Conservation (phyloP, 371 early-diverging fungal genomes). For the Syncephalastrum contaminatum region DNA sequence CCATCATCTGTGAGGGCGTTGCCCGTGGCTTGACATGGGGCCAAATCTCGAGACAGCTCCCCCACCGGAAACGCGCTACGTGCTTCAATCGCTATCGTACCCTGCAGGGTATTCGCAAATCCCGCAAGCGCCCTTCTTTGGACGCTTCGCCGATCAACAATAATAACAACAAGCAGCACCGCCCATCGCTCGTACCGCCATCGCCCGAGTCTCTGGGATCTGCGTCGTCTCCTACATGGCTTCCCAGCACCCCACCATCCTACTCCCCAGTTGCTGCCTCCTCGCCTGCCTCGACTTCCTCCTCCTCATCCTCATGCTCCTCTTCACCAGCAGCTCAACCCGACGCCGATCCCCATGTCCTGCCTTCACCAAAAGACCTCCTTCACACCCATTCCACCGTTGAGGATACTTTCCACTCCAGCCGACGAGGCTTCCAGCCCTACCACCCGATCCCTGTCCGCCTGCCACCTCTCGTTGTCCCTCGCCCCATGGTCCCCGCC, state of each 20-base stretch:
- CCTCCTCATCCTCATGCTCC: no score
- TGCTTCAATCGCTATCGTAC: conserved; percentile 53
- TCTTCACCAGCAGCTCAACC: no score
- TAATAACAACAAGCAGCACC: neutral
- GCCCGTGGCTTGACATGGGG: conserved; percentile 51
- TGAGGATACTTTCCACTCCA: no score
- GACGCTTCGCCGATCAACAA: neutral
- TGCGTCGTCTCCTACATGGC: conserved; percentile 10
- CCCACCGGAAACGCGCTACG: conserved; percentile 52
- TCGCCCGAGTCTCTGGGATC: conserved; percentile 1
- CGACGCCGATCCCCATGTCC: no score
- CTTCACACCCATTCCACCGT: no score
- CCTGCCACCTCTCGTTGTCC: no score
- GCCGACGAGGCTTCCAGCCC: no score
- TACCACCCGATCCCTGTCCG: no score
- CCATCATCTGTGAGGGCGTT: conserved; percentile 50
- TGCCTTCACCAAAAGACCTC: no score
- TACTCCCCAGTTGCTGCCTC: conserved; percentile 2
- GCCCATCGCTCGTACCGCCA: neutral
- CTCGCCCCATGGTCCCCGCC: no score
- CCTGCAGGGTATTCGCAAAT: conserved; percentile 49
- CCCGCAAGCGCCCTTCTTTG: conserved; percentile 29
- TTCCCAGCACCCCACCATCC: conserved; percentile 11
- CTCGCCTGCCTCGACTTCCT: no score
- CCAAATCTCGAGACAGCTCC: conserved; percentile 49